phyloP scores from a whole-genome alignment of 441 rosid genomes.

The Eutrema salsugineum region DNA sequence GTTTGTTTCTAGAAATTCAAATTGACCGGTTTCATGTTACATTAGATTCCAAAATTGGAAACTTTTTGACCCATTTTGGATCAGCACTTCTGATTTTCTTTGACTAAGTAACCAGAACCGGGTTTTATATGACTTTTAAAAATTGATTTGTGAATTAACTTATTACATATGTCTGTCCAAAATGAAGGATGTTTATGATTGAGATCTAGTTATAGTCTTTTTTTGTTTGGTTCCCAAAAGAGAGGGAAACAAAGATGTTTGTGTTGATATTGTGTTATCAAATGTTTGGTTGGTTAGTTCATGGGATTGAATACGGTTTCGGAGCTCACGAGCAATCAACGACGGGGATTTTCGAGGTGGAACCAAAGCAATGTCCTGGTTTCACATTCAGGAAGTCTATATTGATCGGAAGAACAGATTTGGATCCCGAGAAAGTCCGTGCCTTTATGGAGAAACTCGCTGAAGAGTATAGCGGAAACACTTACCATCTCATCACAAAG shows the following conservation, averaged over 20 bases:
- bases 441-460: slow-evolving; percentile 81
- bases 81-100: background rate
- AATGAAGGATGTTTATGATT: background rate
- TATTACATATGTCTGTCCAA: slow-evolving; percentile 13
- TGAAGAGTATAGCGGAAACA: slow-evolving; percentile 65
- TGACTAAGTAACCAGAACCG: background rate
- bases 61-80: slow-evolving; percentile 16
- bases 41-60: slow-evolving; percentile 26
- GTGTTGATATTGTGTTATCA: background rate
- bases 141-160: background rate
- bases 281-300: slow-evolving; percentile 45
- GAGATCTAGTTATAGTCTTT: background rate
- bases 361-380: slow-evolving; percentile 85
- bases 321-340: slow-evolving; percentile 88
- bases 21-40: slow-evolving; percentile 7
- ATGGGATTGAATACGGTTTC: slow-evolving; percentile 83
- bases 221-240: background rate
- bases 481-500: slow-evolving; percentile 83
- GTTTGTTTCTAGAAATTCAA: slow-evolving; percentile 24
- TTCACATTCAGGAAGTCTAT: slow-evolving; percentile 90
- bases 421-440: slow-evolving; percentile 73
- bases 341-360: slow-evolving; percentile 94
- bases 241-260: background rate
- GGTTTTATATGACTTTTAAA: slow-evolving; percentile 1
- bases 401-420: slow-evolving; percentile 85